Evolutionary conservation across 2,329 filamentous ascomycete genomes (phyloP).

Genomic region (Tetracladium maxilliforme): DNA sequence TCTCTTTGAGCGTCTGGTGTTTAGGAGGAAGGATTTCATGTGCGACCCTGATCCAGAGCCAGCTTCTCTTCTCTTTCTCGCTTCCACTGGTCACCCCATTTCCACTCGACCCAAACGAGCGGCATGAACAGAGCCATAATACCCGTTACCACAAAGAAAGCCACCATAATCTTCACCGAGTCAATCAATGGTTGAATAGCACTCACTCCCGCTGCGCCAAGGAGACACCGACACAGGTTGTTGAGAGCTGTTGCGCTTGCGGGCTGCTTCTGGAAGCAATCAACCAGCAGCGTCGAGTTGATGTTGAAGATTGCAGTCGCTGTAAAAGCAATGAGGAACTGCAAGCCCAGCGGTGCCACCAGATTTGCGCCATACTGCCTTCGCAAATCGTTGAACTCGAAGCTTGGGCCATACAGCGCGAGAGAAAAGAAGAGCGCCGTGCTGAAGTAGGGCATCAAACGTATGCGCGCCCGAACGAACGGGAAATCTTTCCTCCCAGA

Average conservation of each 20-base stretch:
- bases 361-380: slow-evolving; percentile 6
- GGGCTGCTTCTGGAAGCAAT: slow-evolving; percentile 15
- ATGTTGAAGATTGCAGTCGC: slow-evolving; percentile 17
- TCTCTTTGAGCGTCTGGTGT: too few species aligned
- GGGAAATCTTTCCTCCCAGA: slow-evolving; percentile 23
- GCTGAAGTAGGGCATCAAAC: slow-evolving; percentile 18
- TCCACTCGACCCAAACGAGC: slow-evolving; percentile 6
- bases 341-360: slow-evolving; percentile 13
- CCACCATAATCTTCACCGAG: too few species aligned
- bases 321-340: slow-evolving; percentile 17
- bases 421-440: slow-evolving; percentile 19
- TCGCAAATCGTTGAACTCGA: slow-evolving; percentile 10
- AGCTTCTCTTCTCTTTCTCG: slow-evolving; percentile 4
- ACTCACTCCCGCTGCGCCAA: slow-evolving; percentile 16
- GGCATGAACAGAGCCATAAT: slow-evolving; percentile 3
- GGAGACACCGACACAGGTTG: slow-evolving; percentile 17
- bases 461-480: slow-evolving; percentile 20
- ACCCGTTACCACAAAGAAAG: slow-evolving; percentile 3
- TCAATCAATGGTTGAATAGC: slow-evolving; percentile 12
- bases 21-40: too few species aligned
- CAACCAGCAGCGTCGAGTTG: slow-evolving; percentile 16
- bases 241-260: slow-evolving; percentile 18
- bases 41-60: too few species aligned
- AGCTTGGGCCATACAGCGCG: slow-evolving; percentile 16
- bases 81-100: slow-evolving; percentile 8